Base-by-base conservation (phyloP, 345 rosid genomes). In the Populus euphratica region DNA sequence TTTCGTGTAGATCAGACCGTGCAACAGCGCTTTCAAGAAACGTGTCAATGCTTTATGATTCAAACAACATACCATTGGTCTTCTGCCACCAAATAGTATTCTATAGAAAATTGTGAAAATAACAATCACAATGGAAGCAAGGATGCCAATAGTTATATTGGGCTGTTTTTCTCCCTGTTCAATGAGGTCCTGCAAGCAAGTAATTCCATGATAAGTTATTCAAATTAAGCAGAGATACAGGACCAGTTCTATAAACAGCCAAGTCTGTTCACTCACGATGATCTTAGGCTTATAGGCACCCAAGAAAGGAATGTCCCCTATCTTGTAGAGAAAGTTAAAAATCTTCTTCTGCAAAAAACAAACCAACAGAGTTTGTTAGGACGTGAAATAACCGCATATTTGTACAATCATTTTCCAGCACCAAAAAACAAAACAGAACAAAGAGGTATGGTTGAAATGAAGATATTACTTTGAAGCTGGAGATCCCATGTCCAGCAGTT, bases 131-230 rank as follows among this genome's bases (percentile, higher is more conserved):
- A 87, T 44, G 61, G 91, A 86, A 72, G 88, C 82, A 20, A 89
- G 81, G 43, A 86, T 77, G 70, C 94, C 93, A 70, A 89, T 80
- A 2, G 93, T 89, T 66, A 89, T 41, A 79, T 88, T 91, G 41
- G 93, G 91, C 74, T 91, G 91, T 76, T 85, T 82, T 87, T 91
- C 94, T 39, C 87, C 94, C 89, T 89, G 90, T 77, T 88, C 95
- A 68, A 91, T 82, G 41, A 92, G 73, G 74, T 91, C 97, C 97
- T 92, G 79, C 47, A 52, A 7, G 8, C 31, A 44, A 35, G 1
- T 20, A 50, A n/a, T 44, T 75, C 44, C 44, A 41, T 10, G 2
- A 41, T 9, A 41, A 7, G 41, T 39, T 39, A 39, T 6, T 39
- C 41, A 39, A 6, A 39, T 39, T 39, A 39, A 41, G 44, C 11